Base-by-base conservation (phyloP, 2,329 filamentous ascomycete genomes). In the Arthrobotrys sinensis region DNA sequence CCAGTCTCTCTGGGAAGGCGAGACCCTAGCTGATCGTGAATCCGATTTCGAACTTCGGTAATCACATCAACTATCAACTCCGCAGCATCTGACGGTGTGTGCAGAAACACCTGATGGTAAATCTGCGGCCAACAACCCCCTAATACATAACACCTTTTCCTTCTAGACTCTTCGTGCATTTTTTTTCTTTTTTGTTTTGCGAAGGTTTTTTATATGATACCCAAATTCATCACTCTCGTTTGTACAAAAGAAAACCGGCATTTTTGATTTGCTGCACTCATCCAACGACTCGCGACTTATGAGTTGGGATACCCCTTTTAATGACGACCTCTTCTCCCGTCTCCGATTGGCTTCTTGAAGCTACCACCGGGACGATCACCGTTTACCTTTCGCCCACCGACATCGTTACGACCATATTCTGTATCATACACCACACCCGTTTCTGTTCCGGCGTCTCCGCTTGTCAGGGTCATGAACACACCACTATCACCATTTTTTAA, bases 1-100 rank as follows among this genome's bases (percentile, higher is more conserved):
- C 46, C 86, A 81, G 28, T 81, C 81, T 60, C 67, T 81, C 16
- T 82, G 81, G 81, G 77, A 80, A 65, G 71, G 60, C 12, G 72
- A 80, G 55, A 80, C 77, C 10, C 52, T 80, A 11, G 67, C 65
- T 53, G 63, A 67, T 53, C 68, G 68, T 53, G 66, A 78, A 67
- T 72, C 66, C 10, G 66, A 72, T 16, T 78, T 72, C 12, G 66
- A 72, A 63, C 48, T 62, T 40, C 66, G 75, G 67, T 71, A 78
- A 50, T 68, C 38, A 34, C 53, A 34, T 32, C 11, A 55, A 34
- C 19, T n/a, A 24, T 34, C 50, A 24, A 21, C 36, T 50, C 36
- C 32, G 38, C 50, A 46, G 45, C 62, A 60, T 19, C 48, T 68
- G 38, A 45, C 14, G 16, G 55, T 64, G 66, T 57, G 60, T 63